A percentile compares a stretch with the other conserved stretches of the same genome.
Evolutionary conservation across 495 filamentous ascomycete genomes (phyloP).

Genomic region (Penicillium daleae): DNA sequence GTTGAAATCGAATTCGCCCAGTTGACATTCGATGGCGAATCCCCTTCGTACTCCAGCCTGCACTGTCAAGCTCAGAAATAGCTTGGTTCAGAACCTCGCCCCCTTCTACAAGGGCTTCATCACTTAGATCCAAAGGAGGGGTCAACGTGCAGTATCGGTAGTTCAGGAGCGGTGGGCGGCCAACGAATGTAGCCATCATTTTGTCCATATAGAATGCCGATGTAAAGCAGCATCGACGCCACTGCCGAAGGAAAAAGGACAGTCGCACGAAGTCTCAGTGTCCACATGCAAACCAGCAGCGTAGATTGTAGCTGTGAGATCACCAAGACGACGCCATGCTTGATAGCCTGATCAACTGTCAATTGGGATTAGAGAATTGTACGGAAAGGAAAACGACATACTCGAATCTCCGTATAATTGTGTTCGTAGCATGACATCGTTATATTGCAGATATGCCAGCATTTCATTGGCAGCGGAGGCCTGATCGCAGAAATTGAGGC

Average conservation of each 20-base stretch:
- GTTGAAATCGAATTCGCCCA: slow-evolving; percentile 52
- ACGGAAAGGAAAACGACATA: slow-evolving; percentile 33
- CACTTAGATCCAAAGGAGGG: slow-evolving; percentile 60
- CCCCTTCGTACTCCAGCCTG: slow-evolving; percentile 58
- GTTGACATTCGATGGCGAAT: slow-evolving; percentile 43
- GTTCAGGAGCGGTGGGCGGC: slow-evolving; percentile 59
- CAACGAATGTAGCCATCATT: slow-evolving; percentile 55
- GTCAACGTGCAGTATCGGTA: slow-evolving; percentile 58
- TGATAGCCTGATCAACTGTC: slow-evolving; percentile 42
- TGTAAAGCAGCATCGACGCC: slow-evolving; percentile 56
- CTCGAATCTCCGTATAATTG: slow-evolving; percentile 56
- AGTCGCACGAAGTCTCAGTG: slow-evolving; percentile 41
- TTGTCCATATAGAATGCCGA: slow-evolving; percentile 58
- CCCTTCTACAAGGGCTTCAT: slow-evolving; percentile 52
- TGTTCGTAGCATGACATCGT: slow-evolving; percentile 48
- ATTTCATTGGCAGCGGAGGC: slow-evolving; percentile 52
- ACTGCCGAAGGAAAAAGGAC: slow-evolving; percentile 57
- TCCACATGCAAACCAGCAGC: slow-evolving; percentile 63
- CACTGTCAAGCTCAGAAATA: slow-evolving; percentile 48
- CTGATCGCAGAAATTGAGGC: slow-evolving; percentile 52
- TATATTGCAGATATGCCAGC: slow-evolving; percentile 49
- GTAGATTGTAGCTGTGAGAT: slow-evolving; percentile 56
- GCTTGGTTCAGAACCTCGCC: slow-evolving; percentile 46
- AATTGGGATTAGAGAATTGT: slow-evolving; percentile 5
- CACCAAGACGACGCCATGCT: slow-evolving; percentile 57